These are phyloP conservation scores for Botryobasidium botryosum DNA, from an alignment of 768 basidiomycete species.

Conservation along the genomic window DNA sequence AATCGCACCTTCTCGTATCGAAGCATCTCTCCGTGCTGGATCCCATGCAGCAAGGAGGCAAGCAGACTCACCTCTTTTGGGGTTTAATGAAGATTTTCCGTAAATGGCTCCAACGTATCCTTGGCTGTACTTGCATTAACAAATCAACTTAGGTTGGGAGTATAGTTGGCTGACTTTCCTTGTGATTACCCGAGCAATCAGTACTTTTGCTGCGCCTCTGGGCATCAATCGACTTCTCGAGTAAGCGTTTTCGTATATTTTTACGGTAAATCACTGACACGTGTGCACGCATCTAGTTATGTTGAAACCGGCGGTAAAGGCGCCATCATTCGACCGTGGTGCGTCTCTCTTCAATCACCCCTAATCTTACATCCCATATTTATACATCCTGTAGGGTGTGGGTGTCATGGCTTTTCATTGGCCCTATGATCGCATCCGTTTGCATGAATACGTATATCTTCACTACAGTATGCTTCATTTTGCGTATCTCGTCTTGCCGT, in stretches of 20 bases:
- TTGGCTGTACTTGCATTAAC: too few relatives aligned
- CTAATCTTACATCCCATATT: background rate
- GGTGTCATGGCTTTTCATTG: slow-evolving; percentile 25
- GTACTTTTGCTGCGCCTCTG: slow-evolving; percentile 23
- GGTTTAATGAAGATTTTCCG: slow-evolving; percentile 16
- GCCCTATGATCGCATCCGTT: slow-evolving; percentile 20
- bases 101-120: slow-evolving; percentile 4
- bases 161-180: slow-evolving; percentile 13
- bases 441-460: slow-evolving; percentile 38
- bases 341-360: slow-evolving; percentile 46
- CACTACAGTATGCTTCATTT: slow-evolving; percentile 16
- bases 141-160: too few relatives aligned
- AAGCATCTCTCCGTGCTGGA: slow-evolving; percentile 18
- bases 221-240: slow-evolving; percentile 26
- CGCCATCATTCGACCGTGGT: slow-evolving; percentile 43
- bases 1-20: slow-evolving; percentile 19
- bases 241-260: slow-evolving; percentile 18
- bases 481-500: background rate
- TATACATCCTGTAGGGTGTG: slow-evolving; percentile 11
- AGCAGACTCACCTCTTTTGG: slow-evolving; percentile 17
- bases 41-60: slow-evolving; percentile 18
- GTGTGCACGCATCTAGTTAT: too few relatives aligned
- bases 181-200: slow-evolving; percentile 13
- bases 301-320: slow-evolving; percentile 36
- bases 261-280: background rate